Evolutionary conservation across 805 yeast genomes (phyloP), one percentile per base, ranked within the genome.

Genomic region (Cyberlindnera bimundalis): DNA sequence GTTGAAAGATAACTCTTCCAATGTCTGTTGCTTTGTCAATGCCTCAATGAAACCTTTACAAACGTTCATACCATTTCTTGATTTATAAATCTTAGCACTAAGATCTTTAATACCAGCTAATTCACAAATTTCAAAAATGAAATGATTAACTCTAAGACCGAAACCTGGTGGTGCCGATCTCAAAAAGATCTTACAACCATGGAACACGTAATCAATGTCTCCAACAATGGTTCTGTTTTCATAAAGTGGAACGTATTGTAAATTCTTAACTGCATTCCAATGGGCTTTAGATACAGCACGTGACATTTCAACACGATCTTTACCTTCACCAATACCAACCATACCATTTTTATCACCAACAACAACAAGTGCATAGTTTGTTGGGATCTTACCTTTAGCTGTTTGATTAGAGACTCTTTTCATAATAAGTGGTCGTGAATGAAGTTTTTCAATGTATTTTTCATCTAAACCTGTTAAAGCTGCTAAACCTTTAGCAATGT

Each of bases 271-370:
- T 2, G 98, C 97, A 57, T 85, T 83, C 95, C 96, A 86, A 62
- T 82, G 88, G 5, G 98, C 96, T 60, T 87, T 85, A 29, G 76
- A 67, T 25, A 82, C 74, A 3, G 98, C 96, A 40, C 75, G 74
- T 37, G 83, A 68, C 67, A 83, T 76, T 45, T 83, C 87, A 41
- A 77, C 81, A 51, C 88, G 72, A 46, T 93, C 91, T 59, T 86
- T 87, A 47, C 98, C 99, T 63, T 89, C 95, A 36, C 98, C 99
- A 35, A 90, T 70, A 27, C 98, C 98, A 45, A 93, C 72, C 83
- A 88, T 84, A 49, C 99, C 99, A 50, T 86, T 84, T 40, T 81
- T 76, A 64, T 93, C 96, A 35, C 99, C 99, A 13, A 85, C 96
- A 27, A 89, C 84, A 12, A 89, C 91, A 48, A 93, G 64, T 0